Base-by-base conservation (phyloP, 1,139 yeast genomes). In the Yamadazyma conglobata region DNA sequence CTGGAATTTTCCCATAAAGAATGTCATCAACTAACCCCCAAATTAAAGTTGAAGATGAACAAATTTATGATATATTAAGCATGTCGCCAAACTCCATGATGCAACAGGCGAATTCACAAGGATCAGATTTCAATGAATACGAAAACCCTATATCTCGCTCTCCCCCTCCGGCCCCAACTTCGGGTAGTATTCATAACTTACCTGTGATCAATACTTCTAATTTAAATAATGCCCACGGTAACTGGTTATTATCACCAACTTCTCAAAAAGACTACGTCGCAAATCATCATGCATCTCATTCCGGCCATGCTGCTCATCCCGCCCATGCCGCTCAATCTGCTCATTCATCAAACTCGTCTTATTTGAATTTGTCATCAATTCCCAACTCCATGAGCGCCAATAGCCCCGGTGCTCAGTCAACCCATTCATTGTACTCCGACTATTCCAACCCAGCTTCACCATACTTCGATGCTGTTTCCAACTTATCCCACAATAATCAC, bases 361-460 rank as follows among this genome's bases (percentile, higher is more conserved):
- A 16, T 17, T 33, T 33, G 16, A 35, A 28, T 22, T 27, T 33
- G 9, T 25, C 26, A 12, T 19, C 26, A 15, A 10, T 19, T 19
- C 4, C 11, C 5, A 80, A 89, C 44, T 73, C 88, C 51, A 86
- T 91, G 54, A 89, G 89, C 59, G 97, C 97, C 40, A 89, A 89
- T 56, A 89, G 91, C 48, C 97, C 98, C 28, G 89, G 97, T 16
- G 91, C 87, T 55, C 97, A 91, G 62, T 89, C 97, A 13, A 85
- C 96, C 19, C 95, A 91, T 28, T 53, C 58, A 3, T 35, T 47
- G 12, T 50, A 64, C 38, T 62, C 70, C 4, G 73, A 67, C 6
- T 57, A 50, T 18, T 61, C 64, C 38, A 60, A 60, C 34, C 64
- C 69, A 3, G 60, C 58, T 13, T 57, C 65, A 22, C 71, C 72